A percentile compares a stretch with the other conserved stretches of the same genome.
Evolutionary conservation across 148 eudicot species (phyloP).

Genomic region (Diospyros kaki): DNA sequence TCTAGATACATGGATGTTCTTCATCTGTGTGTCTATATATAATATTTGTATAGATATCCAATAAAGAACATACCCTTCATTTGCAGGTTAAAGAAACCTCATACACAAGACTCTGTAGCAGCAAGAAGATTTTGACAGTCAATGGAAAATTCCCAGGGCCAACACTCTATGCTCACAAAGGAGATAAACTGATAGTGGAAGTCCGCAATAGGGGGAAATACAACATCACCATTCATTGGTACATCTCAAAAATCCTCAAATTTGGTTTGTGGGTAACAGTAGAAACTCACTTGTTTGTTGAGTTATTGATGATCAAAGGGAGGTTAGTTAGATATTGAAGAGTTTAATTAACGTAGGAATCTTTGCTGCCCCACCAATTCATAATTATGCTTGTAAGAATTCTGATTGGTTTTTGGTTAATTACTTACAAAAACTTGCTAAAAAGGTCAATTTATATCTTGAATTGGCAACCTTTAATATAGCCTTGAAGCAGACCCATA

Average conservation of each 20-base stretch:
- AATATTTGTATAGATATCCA: too few species aligned
- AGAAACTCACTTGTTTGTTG: too few species aligned
- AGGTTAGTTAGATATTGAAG: too few species aligned
- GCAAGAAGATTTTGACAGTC: constrained; percentile 18
- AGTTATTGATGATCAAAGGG: too few species aligned
- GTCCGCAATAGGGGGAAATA: constrained; percentile 10
- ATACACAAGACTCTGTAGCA: constrained; percentile 18
- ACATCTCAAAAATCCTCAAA: background rate
- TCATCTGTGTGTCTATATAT: background rate
- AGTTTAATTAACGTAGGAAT: too few species aligned
- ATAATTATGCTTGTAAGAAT: background rate
- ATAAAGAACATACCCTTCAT: background rate
- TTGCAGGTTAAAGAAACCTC: background rate
- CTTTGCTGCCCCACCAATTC: background rate
- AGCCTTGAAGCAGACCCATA: too few species aligned
- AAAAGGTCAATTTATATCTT: too few species aligned
- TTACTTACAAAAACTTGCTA: too few species aligned
- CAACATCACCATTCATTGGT: constrained; percentile 23
- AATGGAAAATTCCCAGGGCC: constrained; percentile 22
- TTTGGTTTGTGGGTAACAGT: background rate
- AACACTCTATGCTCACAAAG: constrained; percentile 14
- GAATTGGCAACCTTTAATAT: too few species aligned
- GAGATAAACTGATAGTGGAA: constrained; percentile 4
- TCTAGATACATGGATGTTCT: background rate
- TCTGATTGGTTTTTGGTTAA: too few species aligned